Conservation (phyloP, 2,329 filamentous ascomycete species). For the Cordyceps fumosorosea region DNA sequence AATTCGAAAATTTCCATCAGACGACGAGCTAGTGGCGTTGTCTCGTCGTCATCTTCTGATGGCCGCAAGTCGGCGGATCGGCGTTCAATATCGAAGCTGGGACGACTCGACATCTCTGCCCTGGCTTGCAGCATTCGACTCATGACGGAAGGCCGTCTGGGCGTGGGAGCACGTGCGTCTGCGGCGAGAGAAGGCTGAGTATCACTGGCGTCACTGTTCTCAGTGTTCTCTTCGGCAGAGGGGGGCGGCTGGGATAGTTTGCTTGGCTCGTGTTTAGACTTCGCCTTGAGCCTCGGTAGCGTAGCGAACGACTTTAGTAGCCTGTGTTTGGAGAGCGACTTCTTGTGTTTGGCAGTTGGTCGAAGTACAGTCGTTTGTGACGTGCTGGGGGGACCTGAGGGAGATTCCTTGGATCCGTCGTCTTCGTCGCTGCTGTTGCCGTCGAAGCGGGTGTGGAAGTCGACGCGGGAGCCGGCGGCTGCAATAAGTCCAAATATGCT, state of each 20-base stretch:
- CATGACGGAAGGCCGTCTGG: slow-evolving; percentile 62
- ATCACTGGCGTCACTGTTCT: slow-evolving; percentile 21
- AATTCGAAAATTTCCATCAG: slow-evolving; percentile 84
- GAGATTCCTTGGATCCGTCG: slow-evolving; percentile 41
- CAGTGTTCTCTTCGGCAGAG: slow-evolving; percentile 25
- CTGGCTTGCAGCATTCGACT: slow-evolving; percentile 70
- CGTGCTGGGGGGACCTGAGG: slow-evolving; percentile 36
- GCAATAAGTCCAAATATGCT: slow-evolving; percentile 91
- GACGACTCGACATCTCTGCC: slow-evolving; percentile 54
- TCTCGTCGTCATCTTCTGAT: slow-evolving; percentile 30
- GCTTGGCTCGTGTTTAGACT: slow-evolving; percentile 36
- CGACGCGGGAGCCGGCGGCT: slow-evolving; percentile 73
- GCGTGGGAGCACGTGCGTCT: slow-evolving; percentile 24
- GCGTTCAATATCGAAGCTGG: slow-evolving; percentile 50
- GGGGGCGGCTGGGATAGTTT: slow-evolving; percentile 27
- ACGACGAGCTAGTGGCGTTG: slow-evolving; percentile 59
- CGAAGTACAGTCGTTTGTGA: slow-evolving; percentile 37
- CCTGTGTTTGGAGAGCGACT: slow-evolving; percentile 58
- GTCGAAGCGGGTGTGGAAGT: slow-evolving; percentile 77
- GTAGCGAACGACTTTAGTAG: slow-evolving; percentile 60
- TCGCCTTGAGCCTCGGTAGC: slow-evolving; percentile 41
- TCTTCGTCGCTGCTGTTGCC: slow-evolving; percentile 77
- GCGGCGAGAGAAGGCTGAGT: slow-evolving; percentile 19
- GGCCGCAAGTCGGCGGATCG: slow-evolving; percentile 34
- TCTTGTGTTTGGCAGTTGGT: slow-evolving; percentile 41